Conservation (phyloP, 805 yeast species). For the Cyberlindnera xishuangbannaensis region DNA sequence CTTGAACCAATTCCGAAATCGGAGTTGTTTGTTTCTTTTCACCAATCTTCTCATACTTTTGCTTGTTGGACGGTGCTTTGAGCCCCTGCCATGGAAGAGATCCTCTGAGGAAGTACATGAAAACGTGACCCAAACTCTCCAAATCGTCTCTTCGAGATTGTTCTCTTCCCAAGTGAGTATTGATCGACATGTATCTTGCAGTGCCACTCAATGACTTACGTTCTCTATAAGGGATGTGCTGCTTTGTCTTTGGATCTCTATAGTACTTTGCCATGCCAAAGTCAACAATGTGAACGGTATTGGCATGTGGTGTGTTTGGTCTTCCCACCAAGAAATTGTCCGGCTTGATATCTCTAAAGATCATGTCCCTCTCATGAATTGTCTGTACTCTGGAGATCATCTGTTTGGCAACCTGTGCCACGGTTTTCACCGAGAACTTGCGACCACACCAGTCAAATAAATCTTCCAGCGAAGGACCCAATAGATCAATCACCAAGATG, state of each 20-base stretch:
- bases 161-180: conserved; percentile 95
- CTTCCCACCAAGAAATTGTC: conserved; percentile 94
- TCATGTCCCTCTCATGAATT: conserved; percentile 84
- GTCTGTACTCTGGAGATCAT: conserved; percentile 85
- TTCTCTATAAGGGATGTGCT: conserved; percentile 95
- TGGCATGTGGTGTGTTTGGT: conserved; percentile 78
- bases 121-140: conserved; percentile 95
- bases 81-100: conserved; percentile 98
- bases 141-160: conserved; percentile 95
- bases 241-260: conserved; percentile 92
- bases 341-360: conserved; percentile 95
- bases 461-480: conserved; percentile 96
- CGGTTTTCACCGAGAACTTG: conserved; percentile 80
- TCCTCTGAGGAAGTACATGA: conserved; percentile 90
- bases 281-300: conserved; percentile 84
- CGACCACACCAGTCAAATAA: conserved; percentile 98
- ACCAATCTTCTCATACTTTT: conserved; percentile 95
- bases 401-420: conserved; percentile 89
- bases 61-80: conserved; percentile 96
- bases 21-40: conserved; percentile 91
- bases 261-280: conserved; percentile 99
- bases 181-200: conserved; percentile 97
- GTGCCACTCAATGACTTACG: conserved; percentile 95
- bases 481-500: conserved; percentile 85
- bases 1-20: conserved; percentile 73